phyloP scores from a whole-genome alignment of 2,329 filamentous ascomycete genomes.

The Epichloe gansuensis region DNA sequence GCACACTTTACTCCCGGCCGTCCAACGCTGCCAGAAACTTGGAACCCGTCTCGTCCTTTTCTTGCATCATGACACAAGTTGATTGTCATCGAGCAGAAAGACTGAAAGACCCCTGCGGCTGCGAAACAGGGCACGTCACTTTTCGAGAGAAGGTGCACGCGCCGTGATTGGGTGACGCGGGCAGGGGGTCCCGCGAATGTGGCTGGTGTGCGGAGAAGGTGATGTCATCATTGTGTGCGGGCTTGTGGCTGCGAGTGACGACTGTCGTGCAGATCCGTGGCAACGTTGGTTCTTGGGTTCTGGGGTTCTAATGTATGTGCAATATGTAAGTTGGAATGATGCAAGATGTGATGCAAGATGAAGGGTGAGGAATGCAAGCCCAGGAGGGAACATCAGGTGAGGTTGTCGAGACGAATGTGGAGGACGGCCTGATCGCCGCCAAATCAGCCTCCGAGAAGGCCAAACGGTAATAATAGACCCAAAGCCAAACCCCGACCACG shows the following conservation, averaged over 20 bases:
- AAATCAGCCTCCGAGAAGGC: conserved; percentile 26
- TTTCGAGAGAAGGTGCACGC: not conserved
- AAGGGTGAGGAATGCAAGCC: not conserved
- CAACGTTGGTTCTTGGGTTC: not conserved
- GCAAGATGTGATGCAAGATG: not conserved
- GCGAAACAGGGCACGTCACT: conserved; percentile 3
- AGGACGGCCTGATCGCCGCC: conserved; percentile 25
- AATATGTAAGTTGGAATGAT: not conserved
- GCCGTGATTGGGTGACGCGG: not conserved
- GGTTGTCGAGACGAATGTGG: too few species aligned
- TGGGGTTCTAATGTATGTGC: not conserved
- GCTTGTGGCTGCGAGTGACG: not conserved
- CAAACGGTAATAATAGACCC: conserved; percentile 12
- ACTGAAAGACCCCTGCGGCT: too few species aligned
- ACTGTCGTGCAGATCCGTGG: not conserved
- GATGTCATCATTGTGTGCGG: not conserved
- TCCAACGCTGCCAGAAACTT: too few species aligned
- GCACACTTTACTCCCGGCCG: too few species aligned
- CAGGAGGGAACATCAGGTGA: conserved; percentile 6
- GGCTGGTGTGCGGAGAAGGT: not conserved
- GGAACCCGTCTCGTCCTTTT: too few species aligned
- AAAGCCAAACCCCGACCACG: too few species aligned
- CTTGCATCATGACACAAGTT: too few species aligned
- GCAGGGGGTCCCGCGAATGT: not conserved
- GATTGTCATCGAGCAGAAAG: too few species aligned